These are phyloP conservation scores for Thielaviopsis populi DNA, from an alignment of 2,329 filamentous ascomycete species.

Conservation along the genomic window DNA sequence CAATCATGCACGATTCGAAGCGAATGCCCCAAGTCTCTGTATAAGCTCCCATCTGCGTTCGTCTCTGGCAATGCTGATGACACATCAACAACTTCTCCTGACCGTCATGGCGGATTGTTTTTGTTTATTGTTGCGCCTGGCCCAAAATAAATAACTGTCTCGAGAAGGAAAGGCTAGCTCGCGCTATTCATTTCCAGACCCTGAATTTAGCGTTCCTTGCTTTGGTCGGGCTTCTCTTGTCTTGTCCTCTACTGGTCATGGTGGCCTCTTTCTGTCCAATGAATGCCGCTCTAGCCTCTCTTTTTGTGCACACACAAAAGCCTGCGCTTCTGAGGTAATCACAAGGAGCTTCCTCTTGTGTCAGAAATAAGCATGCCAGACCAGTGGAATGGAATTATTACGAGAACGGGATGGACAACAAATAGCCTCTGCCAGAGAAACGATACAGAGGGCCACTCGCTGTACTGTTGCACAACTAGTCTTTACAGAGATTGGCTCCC, in stretches of 20 bases:
- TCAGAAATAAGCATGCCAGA: background rate
- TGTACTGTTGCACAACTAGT: background rate
- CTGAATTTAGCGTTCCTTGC: constrained; percentile 1
- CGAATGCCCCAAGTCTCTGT: background rate
- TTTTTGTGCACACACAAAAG: background rate
- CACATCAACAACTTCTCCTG: background rate
- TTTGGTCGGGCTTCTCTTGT: background rate
- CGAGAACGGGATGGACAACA: background rate
- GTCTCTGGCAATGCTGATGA: background rate
- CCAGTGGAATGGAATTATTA: background rate
- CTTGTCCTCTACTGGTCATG: background rate
- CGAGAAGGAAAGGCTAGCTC: background rate
- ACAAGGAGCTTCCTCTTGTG: background rate
- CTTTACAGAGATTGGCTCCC: background rate
- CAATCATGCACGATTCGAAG: background rate
- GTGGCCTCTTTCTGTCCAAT: background rate
- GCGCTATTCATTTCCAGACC: background rate
- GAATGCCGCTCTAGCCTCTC: background rate
- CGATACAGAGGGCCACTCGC: no score
- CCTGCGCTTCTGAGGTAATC: background rate
- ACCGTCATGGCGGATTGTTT: background rate
- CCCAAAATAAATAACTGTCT: background rate
- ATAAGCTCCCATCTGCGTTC: background rate
- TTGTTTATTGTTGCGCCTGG: background rate
- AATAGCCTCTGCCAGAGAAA: no score